Evolutionary conservation across 202 grass and related monocot genomes (phyloP).

Genomic region (Brachypodium distachyon): DNA sequence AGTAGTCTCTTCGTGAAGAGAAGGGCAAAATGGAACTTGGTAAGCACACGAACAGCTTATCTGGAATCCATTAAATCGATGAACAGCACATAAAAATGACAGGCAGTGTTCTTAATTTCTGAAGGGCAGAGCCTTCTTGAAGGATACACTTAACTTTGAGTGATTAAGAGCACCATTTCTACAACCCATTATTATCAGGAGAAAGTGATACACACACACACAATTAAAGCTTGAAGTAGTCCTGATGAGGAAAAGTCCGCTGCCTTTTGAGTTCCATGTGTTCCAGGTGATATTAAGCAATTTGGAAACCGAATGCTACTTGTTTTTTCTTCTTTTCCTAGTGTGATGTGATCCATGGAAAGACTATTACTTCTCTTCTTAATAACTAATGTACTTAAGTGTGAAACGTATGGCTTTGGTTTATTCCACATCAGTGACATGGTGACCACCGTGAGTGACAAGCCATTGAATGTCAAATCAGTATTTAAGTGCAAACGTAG

Average conservation of each 20-base stretch:
- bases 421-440: neutral
- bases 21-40: neutral
- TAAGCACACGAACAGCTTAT: neutral
- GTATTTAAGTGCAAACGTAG: neutral
- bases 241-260: constrained; percentile 1
- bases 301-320: constrained; percentile 2
- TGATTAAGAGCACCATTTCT: neutral
- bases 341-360: neutral
- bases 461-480: constrained; percentile 3
- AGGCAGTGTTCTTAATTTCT: neutral
- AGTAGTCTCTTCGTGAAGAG: neutral
- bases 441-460: neutral
- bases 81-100: neutral
- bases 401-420: neutral
- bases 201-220: neutral
- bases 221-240: neutral
- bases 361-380: neutral
- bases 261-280: neutral
- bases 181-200: neutral
- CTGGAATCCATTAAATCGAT: neutral
- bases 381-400: neutral
- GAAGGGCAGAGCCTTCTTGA: neutral
- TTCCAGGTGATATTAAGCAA: constrained; percentile 1
- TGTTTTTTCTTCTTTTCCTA: constrained; percentile 3
- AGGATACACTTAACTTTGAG: neutral